phyloP scores from a whole-genome alignment of 2,329 filamentous ascomycete species.

The Chalaropsis thielavioides region DNA sequence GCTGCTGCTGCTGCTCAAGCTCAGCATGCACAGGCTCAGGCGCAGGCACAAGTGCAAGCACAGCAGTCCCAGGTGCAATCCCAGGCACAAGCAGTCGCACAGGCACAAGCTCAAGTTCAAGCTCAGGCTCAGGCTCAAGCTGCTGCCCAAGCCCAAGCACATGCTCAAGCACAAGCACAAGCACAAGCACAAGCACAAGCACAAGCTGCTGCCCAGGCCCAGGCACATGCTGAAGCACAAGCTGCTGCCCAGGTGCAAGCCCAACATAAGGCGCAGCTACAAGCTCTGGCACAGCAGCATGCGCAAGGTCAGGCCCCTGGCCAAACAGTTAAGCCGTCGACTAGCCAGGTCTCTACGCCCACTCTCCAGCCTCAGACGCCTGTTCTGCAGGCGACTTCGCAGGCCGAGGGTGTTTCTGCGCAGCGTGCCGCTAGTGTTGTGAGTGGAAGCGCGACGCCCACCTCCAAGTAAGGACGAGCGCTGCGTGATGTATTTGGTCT shows the following conservation, averaged over 20 bases:
- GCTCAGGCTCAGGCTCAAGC: constrained; percentile 13
- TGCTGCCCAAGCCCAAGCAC: constrained; percentile 15
- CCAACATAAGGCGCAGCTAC: constrained; percentile 18
- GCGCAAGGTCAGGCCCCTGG: constrained; percentile 13
- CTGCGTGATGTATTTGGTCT: not conserved
- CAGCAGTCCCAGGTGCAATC: constrained; percentile 20
- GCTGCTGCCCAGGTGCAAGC: constrained; percentile 15
- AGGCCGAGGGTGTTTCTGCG: not conserved
- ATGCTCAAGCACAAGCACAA: constrained; percentile 18
- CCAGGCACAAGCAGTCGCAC: constrained; percentile 7
- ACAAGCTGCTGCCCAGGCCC: constrained; percentile 13
- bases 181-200: constrained; percentile 17
- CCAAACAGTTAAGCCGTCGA: not conserved
- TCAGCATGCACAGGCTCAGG: constrained; percentile 21
- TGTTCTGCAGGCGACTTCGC: not conserved
- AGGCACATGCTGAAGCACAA: constrained; percentile 15
- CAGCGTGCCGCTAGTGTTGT: constrained; percentile 24
- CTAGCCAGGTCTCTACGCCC: not conserved
- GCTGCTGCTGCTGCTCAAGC: constrained; percentile 12
- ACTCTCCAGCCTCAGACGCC: constrained; percentile 11
- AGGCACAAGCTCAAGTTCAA: constrained; percentile 2
- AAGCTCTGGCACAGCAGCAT: constrained; percentile 18
- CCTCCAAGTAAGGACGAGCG: not conserved
- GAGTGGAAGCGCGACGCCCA: constrained; percentile 29
- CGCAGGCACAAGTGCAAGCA: constrained; percentile 22